Evolutionary conservation across 805 yeast genomes (phyloP).

Genomic region (Saccharomyces jurei): DNA sequence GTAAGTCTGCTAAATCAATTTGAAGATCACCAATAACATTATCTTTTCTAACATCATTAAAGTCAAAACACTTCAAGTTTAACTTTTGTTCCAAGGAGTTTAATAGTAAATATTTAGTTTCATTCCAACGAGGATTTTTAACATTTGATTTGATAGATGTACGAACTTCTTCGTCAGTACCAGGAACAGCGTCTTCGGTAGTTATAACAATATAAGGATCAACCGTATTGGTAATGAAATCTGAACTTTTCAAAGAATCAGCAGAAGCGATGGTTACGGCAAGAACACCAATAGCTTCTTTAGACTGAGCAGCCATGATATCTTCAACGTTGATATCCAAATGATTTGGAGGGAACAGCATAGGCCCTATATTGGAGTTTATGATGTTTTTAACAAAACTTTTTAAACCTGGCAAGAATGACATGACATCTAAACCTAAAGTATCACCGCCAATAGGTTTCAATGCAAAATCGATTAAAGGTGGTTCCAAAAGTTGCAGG

Average conservation of each 20-base stretch:
- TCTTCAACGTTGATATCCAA: slow-evolving; percentile 70
- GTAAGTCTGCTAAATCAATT: slow-evolving; percentile 50
- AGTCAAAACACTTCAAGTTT: slow-evolving; percentile 46
- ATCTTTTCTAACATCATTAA: slow-evolving; percentile 50
- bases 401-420: slow-evolving; percentile 72
- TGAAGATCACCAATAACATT: slow-evolving; percentile 41
- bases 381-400: slow-evolving; percentile 62
- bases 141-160: slow-evolving; percentile 53
- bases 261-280: slow-evolving; percentile 56
- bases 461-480: slow-evolving; percentile 67
- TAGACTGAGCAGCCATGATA: slow-evolving; percentile 51
- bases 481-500: slow-evolving; percentile 68
- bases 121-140: slow-evolving; percentile 58
- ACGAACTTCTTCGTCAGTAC: slow-evolving; percentile 34
- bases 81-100: slow-evolving; percentile 50
- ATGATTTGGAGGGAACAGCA: slow-evolving; percentile 77
- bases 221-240: slow-evolving; percentile 34
- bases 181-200: slow-evolving; percentile 37
- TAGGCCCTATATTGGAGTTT: slow-evolving; percentile 64
- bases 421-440: slow-evolving; percentile 79
- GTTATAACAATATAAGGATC: slow-evolving; percentile 53
- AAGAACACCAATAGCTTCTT: slow-evolving; percentile 63
- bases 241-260: slow-evolving; percentile 37
- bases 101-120: slow-evolving; percentile 52
- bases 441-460: slow-evolving; percentile 88